Base-by-base conservation (phyloP, 352 stramenopile species). In the Phytophthora quininea region DNA sequence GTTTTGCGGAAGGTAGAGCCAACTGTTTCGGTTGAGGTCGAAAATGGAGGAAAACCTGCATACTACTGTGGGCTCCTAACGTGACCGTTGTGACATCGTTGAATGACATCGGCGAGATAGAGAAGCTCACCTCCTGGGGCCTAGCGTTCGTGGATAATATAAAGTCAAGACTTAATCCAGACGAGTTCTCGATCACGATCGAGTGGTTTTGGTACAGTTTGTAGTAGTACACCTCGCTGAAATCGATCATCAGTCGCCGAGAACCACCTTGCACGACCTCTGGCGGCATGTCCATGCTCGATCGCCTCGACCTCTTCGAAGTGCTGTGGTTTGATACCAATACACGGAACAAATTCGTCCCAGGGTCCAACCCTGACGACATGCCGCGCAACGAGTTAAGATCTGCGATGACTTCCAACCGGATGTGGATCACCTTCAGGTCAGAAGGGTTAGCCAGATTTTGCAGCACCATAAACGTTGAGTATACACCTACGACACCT, bases 191-290 rank as follows among this genome's bases (percentile, higher is more conserved):
- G 19, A 96, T 88, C 67, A 96, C 82, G 35, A 96, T 92, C 33
- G 88, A 96, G 74, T 96, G 88, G 52, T 96, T 96, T 60, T 95
- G 88, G 54, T 96, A 96, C 3, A 95, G 63, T 60, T 96, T 95
- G 80, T 95, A 78, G 55, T 95, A 96, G 62, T 93, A 96, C 3
- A 96, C 85, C 51, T 96, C 86, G 30, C 82, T 89, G 71, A 90
- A 94, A 61, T 96, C 88, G 35, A 96, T 90, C 48, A 88, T 74
- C 8, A 95, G 67, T 33, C 76, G 66, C 64, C 62, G 58, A 27
- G 38, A 47, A 70, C 68, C 62, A 24, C 62, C 43, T 27, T 42
- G 32, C 4, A 35, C 53, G 19, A 43, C 60, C 57, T 77, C 69
- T 55, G 75, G 62, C 4, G 62, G 42, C 42, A 80, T 62, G n/a